Conservation (phyloP, 257 asterid genomes). For the Osmanthus fragrans region DNA sequence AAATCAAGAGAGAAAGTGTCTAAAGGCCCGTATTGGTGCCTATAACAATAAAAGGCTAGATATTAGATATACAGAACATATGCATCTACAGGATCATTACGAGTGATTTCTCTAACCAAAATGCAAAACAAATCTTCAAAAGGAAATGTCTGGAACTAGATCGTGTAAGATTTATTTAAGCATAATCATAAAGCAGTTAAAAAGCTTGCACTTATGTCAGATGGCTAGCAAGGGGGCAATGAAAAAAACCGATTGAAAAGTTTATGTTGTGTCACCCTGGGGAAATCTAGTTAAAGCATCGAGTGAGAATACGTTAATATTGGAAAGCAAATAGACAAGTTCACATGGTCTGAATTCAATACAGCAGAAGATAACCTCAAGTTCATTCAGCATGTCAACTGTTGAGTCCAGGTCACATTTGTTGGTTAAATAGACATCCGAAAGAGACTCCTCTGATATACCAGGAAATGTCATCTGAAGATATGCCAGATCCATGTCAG, state of each 20-base stretch:
- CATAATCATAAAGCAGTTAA: neutral
- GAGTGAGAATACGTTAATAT: neutral
- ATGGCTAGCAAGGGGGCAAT: neutral
- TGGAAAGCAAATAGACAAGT: neutral
- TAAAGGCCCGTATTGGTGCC: slow-evolving; percentile 87
- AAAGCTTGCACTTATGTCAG: neutral
- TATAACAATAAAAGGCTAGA: slow-evolving; percentile 32
- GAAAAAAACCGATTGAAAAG: neutral
- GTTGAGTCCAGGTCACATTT: neutral
- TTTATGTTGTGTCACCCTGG: slow-evolving; percentile 7
- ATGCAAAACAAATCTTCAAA: slow-evolving; percentile 12
- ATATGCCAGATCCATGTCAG: neutral
- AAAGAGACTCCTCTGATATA: slow-evolving; percentile 6
- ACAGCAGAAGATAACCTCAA: neutral
- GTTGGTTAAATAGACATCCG: neutral
- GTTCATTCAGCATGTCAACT: neutral
- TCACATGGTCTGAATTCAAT: neutral
- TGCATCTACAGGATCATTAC: slow-evolving; percentile 9
- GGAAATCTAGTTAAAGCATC: neutral
- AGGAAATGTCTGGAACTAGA: slow-evolving; percentile 10
- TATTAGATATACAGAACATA: slow-evolving; percentile 9
- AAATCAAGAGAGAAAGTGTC: no score
- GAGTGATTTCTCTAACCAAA: neutral
- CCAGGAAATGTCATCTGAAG: slow-evolving; percentile 4
- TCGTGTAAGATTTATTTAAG: slow-evolving; percentile 5